These are phyloP conservation scores for Monosporascus sp. DNA, from an alignment of 2,329 filamentous ascomycete species.

Conservation along the genomic window DNA sequence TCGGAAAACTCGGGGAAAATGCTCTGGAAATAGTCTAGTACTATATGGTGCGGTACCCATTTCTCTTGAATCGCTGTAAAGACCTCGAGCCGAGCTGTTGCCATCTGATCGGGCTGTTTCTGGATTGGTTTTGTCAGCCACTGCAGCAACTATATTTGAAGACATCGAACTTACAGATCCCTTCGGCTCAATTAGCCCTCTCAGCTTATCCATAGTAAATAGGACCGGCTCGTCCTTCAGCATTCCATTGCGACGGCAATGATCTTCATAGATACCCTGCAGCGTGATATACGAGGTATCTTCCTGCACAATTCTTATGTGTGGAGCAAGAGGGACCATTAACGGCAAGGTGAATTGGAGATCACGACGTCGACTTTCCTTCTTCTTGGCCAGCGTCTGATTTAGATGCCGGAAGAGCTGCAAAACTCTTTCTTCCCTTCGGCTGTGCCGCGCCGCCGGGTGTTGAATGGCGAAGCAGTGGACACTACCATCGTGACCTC, in stretches of 20 bases:
- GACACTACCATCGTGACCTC: slow-evolving; percentile 94
- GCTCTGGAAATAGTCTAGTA: slow-evolving; percentile 82
- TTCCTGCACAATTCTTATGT: slow-evolving; percentile 93
- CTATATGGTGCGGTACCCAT: slow-evolving; percentile 78
- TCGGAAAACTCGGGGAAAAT: slow-evolving; percentile 86
- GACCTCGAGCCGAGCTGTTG: slow-evolving; percentile 78
- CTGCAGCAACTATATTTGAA: neutral
- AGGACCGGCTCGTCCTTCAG: slow-evolving; percentile 93
- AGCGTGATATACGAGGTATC: slow-evolving; percentile 90
- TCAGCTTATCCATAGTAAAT: slow-evolving; percentile 91
- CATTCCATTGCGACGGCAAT: slow-evolving; percentile 80
- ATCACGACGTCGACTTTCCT: slow-evolving; percentile 89
- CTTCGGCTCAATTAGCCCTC: slow-evolving; percentile 67
- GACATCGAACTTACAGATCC: slow-evolving; percentile 41
- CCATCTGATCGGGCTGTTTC: slow-evolving; percentile 63
- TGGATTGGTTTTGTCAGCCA: slow-evolving; percentile 30
- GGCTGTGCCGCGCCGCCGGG: slow-evolving; percentile 84
- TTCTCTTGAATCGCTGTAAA: slow-evolving; percentile 91
- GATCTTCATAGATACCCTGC: slow-evolving; percentile 93
- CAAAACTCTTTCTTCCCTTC: slow-evolving; percentile 88
- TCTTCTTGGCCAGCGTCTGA: slow-evolving; percentile 82
- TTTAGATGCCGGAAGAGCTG: slow-evolving; percentile 98
- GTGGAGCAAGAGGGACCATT: slow-evolving; percentile 91
- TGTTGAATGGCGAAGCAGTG: slow-evolving; percentile 96
- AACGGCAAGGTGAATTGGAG: slow-evolving; percentile 93